Percentiles rank a stretch among this genome's conserved stretches.
Evolutionary conservation across 768 basidiomycete genomes (phyloP).

Genomic region (Boletus rubescentipes): DNA sequence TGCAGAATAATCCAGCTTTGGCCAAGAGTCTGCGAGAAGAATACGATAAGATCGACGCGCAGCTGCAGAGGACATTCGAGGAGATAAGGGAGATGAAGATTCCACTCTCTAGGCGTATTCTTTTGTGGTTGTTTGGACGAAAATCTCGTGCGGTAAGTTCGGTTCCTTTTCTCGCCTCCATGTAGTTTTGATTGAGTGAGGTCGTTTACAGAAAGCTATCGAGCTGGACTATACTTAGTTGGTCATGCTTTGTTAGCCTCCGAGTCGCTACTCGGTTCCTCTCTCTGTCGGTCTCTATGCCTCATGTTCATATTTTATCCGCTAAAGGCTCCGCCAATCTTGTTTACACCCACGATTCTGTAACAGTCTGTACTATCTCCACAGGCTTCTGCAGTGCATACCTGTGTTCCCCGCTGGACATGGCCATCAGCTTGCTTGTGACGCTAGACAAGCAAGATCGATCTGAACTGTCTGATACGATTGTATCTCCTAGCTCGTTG

Average conservation of each 20-base stretch:
- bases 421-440: background rate
- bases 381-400: background rate
- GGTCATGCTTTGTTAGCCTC: background rate
- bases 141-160: conserved; percentile 13
- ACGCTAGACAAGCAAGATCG: background rate
- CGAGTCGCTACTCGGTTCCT: too few species aligned
- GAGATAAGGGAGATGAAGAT: conserved; percentile 22
- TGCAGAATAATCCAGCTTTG: conserved; percentile 9
- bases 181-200: background rate
- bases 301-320: too few species aligned
- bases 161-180: background rate
- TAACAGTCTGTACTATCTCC: background rate
- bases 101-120: conserved; percentile 8
- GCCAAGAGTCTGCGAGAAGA: conserved; percentile 12
- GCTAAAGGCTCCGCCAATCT: too few species aligned
- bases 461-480: background rate
- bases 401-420: background rate
- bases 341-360: background rate
- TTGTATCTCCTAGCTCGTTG: background rate
- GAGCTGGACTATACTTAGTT: background rate
- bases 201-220: conserved; percentile 1
- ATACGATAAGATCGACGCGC: conserved; percentile 3
- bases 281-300: too few species aligned
- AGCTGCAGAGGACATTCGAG: conserved; percentile 20
- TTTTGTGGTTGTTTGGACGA: conserved; percentile 3